Percentiles rank a stretch among this genome's conserved stretches.
These are phyloP conservation scores for Gamarada debralockiae DNA, from an alignment of 495 filamentous ascomycete species.

Conservation along the genomic window DNA sequence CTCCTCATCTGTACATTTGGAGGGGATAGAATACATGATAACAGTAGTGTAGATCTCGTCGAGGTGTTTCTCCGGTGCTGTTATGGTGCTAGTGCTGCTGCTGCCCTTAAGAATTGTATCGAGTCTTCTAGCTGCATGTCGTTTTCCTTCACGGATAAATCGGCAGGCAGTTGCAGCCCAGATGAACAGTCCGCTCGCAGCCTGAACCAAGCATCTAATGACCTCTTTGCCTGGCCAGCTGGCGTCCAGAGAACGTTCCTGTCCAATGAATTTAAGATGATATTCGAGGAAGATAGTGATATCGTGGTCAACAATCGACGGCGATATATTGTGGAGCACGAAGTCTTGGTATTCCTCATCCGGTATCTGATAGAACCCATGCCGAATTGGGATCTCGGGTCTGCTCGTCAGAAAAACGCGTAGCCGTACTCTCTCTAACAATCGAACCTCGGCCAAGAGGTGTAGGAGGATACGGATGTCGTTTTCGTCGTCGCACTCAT, in stretches of 20 bases:
- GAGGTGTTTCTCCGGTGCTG: conserved; percentile 3
- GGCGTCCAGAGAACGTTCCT: background rate
- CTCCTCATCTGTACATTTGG: background rate
- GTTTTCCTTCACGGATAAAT: no score
- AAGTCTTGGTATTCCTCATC: conserved; percentile 3
- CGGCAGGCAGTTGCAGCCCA: no score
- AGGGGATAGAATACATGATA: background rate
- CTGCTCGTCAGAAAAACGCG: background rate
- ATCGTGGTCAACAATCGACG: conserved; percentile 2
- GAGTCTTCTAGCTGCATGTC: background rate
- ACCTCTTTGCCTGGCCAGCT: background rate
- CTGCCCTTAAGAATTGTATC: conserved; percentile 2
- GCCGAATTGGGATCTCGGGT: conserved; percentile 25
- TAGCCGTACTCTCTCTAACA: no score
- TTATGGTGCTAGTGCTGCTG: background rate
- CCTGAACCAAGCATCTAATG: background rate
- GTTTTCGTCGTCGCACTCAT: no score
- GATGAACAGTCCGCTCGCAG: conserved; percentile 3
- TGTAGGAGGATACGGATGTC: no score
- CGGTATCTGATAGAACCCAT: background rate
- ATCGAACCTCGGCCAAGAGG: no score
- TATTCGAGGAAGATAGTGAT: conserved; percentile 3
- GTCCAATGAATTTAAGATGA: conserved; percentile 9
- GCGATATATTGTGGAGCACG: background rate
- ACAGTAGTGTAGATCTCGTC: conserved; percentile 8